phyloP scores from a whole-genome alignment of 1,284 basidiomycete genomes.

The Schizopora paradoxa region DNA sequence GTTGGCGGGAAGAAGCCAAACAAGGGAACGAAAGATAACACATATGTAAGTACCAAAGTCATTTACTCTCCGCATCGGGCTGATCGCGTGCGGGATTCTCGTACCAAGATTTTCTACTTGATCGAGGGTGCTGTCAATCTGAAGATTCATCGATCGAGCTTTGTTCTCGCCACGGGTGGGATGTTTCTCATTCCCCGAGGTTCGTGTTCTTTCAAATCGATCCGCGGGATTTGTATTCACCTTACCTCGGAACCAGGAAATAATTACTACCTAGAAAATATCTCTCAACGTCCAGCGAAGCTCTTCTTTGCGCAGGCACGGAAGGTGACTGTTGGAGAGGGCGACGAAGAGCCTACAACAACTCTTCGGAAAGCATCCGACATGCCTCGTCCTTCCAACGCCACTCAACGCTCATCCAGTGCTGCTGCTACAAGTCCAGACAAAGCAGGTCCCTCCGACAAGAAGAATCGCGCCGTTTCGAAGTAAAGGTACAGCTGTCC shows the following conservation, averaged over 20 bases:
- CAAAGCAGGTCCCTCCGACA: no score
- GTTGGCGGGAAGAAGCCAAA: constrained; percentile 75
- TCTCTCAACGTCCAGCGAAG: constrained; percentile 72
- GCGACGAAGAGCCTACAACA: no score
- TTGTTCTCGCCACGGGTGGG: constrained; percentile 76
- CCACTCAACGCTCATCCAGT: no score
- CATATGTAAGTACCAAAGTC: constrained; percentile 66
- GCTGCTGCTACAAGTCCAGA: no score
- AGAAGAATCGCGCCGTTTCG: no score
- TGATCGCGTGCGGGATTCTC: background rate
- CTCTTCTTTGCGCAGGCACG: constrained; percentile 94
- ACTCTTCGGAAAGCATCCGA: no score
- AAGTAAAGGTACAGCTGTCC: no score
- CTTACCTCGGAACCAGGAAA: constrained; percentile 55
- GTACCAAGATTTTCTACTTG: constrained; percentile 76
- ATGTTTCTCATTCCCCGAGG: constrained; percentile 91
- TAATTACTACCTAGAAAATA: constrained; percentile 85
- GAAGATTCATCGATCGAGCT: constrained; percentile 73
- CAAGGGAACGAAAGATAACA: constrained; percentile 91
- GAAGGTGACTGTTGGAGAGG: constrained; percentile 50
- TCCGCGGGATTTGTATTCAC: constrained; percentile 4
- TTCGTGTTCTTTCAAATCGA: no score
- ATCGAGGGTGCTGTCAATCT: constrained; percentile 86
- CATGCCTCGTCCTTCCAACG: no score
- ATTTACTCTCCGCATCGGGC: constrained; percentile 1